Evolutionary conservation across 768 basidiomycete genomes (phyloP).

Genomic region (Mycena rosella): DNA sequence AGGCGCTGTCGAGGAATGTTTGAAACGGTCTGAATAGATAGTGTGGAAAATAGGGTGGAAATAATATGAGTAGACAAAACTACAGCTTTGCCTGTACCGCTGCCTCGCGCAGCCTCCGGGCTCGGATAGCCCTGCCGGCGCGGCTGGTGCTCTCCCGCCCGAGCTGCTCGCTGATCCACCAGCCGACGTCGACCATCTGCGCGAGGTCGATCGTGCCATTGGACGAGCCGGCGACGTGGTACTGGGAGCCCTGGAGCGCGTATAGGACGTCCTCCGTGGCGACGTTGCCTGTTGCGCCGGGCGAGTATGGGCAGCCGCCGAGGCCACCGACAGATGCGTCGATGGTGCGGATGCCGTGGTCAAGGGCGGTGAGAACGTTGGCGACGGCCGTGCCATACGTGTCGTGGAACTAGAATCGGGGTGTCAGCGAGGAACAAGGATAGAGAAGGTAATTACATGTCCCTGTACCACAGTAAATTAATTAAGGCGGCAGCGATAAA

Average conservation of each 20-base stretch:
- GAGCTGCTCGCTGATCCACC: slow-evolving; percentile 83
- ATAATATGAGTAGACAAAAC: background rate
- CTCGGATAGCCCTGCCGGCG: slow-evolving; percentile 78
- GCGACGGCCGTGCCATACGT: slow-evolving; percentile 88
- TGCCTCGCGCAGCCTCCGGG: slow-evolving; percentile 57
- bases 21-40: too few species aligned
- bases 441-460: slow-evolving; percentile 58
- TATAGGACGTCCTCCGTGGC: slow-evolving; percentile 95
- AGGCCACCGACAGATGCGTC: slow-evolving; percentile 90
- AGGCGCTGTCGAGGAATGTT: too few species aligned
- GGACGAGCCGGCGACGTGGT: slow-evolving; percentile 61
- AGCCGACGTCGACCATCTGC: slow-evolving; percentile 80
- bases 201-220: slow-evolving; percentile 67
- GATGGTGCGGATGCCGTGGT: slow-evolving; percentile 83
- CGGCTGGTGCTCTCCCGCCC: slow-evolving; percentile 80
- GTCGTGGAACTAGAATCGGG: slow-evolving; percentile 79
- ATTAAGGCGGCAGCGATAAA: background rate
- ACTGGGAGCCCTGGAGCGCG: slow-evolving; percentile 75
- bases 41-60: too few species aligned
- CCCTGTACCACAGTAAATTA: slow-evolving; percentile 51
- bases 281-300: slow-evolving; percentile 95
- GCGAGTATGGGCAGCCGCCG: slow-evolving; percentile 96
- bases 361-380: slow-evolving; percentile 79
- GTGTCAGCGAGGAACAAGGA: background rate
- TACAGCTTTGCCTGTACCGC: slow-evolving; percentile 38